Conservation (phyloP, 2,329 filamentous ascomycete species). For the Hymenoscyphus fraxineus region DNA sequence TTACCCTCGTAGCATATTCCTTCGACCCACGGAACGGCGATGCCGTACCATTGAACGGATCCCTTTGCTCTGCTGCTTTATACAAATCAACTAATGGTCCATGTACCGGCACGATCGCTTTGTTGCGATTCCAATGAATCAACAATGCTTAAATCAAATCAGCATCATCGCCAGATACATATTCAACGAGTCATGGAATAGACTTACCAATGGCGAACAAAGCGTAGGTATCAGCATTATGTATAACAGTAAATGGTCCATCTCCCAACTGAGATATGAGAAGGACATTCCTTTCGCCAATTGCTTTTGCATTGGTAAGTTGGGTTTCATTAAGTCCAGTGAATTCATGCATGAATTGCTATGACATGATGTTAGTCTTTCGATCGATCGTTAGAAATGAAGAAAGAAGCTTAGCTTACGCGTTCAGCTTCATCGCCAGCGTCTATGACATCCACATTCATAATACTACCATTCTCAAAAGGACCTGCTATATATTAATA, state of each 20-base stretch:
- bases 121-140: not conserved
- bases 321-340: not conserved
- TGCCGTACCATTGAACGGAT: not conserved
- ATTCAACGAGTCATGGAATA: not conserved
- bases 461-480: not conserved
- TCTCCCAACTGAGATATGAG: not conserved
- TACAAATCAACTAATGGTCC: not conserved
- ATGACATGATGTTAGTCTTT: not conserved
- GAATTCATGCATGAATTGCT: not conserved
- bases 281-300: not conserved
- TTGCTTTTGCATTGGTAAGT: not conserved
- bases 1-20: not conserved
- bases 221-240: not conserved
- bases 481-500: too few relatives aligned
- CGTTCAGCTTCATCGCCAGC: not conserved
- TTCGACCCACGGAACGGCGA: not conserved
- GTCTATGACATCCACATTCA: not conserved
- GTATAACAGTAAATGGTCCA: not conserved
- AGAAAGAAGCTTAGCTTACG: not conserved
- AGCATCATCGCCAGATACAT: not conserved
- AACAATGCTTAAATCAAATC: not conserved
- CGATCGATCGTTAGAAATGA: not conserved
- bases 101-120: not conserved
- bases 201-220: not conserved
- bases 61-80: not conserved